Conservation (phyloP, 148 eudicot genomes). For the Spergularia marina region DNA sequence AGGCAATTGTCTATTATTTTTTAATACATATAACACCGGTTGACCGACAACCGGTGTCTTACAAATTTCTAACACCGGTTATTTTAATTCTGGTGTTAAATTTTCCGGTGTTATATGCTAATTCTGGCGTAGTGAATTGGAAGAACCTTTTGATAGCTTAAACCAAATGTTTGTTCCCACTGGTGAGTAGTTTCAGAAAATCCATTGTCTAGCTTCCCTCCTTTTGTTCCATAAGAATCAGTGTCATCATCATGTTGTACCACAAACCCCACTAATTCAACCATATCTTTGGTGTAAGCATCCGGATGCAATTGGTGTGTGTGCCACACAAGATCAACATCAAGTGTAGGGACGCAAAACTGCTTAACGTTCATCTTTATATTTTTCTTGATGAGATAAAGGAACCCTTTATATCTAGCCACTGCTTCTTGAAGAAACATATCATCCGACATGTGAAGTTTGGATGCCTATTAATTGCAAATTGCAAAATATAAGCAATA, state of each 20-base stretch:
- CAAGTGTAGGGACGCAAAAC: slow-evolving; percentile 85
- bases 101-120: too few species aligned
- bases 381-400: slow-evolving; percentile 72
- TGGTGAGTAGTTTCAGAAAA: slow-evolving; percentile 66
- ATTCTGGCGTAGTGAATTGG: too few species aligned
- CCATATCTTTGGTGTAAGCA: slow-evolving; percentile 63
- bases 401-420: slow-evolving; percentile 89
- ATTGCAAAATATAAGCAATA: not conserved
- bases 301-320: slow-evolving; percentile 74
- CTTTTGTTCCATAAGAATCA: slow-evolving; percentile 82
- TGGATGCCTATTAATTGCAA: slow-evolving; percentile 46
- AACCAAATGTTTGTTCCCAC: slow-evolving; percentile 76
- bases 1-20: too few species aligned
- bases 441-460: slow-evolving; percentile 56
- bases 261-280: slow-evolving; percentile 55
- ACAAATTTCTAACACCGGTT: too few species aligned
- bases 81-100: too few species aligned
- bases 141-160: slow-evolving; percentile 87
- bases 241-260: slow-evolving; percentile 95
- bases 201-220: slow-evolving; percentile 76
- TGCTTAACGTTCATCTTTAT: slow-evolving; percentile 46
- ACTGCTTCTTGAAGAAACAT: slow-evolving; percentile 69
- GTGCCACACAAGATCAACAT: slow-evolving; percentile 95
- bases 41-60: too few species aligned
- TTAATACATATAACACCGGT: too few species aligned